These are phyloP conservation scores for Solanum neorickii DNA, from an alignment of 257 asterid genomes.

Conservation along the genomic window DNA sequence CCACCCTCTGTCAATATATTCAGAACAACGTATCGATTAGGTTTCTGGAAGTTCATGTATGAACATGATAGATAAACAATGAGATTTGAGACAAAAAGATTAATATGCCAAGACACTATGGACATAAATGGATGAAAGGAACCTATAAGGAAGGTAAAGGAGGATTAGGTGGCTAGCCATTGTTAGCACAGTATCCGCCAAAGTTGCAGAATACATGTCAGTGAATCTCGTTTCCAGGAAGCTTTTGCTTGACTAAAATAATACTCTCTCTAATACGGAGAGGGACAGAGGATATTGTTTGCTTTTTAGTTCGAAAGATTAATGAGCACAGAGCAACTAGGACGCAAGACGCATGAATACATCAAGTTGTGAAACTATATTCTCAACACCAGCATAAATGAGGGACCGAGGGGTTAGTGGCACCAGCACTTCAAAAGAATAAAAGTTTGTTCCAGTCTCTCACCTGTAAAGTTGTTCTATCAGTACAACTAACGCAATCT, in stretches of 20 bases:
- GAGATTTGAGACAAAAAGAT: neutral
- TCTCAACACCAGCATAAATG: neutral
- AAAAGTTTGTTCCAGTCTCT: neutral
- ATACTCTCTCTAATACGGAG: neutral
- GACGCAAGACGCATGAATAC: neutral
- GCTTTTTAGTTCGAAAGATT: neutral
- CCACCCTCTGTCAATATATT: slow-evolving; percentile 59
- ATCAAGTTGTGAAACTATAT: neutral
- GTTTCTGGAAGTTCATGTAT: neutral
- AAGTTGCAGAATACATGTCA: neutral
- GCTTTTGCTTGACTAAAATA: neutral
- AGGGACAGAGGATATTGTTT: neutral
- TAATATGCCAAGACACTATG: neutral
- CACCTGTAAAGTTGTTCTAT: slow-evolving; percentile 83
- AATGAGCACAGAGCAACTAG: neutral
- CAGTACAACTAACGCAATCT: slow-evolving; percentile 69
- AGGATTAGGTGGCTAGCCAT: neutral
- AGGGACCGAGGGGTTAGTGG: neutral
- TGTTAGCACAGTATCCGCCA: neutral
- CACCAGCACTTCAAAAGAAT: neutral
- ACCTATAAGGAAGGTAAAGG: neutral
- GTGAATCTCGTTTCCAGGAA: neutral
- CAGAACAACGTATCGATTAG: neutral
- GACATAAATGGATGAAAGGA: neutral
- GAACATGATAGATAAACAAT: neutral